Base-by-base conservation (phyloP, 2,329 filamentous ascomycete species). In the Lasiodiplodia hormozganensis region DNA sequence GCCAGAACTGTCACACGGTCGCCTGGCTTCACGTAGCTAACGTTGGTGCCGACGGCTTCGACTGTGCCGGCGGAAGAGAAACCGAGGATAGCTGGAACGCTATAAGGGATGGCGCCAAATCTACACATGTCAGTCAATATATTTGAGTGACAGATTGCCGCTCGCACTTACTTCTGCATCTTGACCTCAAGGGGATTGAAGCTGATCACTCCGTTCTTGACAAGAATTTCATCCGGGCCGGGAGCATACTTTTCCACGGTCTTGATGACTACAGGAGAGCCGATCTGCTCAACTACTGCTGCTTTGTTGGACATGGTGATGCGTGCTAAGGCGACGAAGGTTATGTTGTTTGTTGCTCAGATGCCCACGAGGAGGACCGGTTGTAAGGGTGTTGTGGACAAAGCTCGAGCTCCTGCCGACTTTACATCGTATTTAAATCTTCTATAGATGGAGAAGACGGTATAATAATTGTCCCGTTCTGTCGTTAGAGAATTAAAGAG, bases 171-270 rank as follows among this genome's bases (percentile, higher is more conserved):
- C 58, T 74, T 77, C 36, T 76, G 69, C n/a, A 75, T 62, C 14
- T 76, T 77, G 14, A 72, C 73, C 47, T 81, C 75, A 58, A 77
- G 67, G 2, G 76, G 76, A 36, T 76, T 74, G 12, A 78, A 72
- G 8, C 71, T 73, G 16, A 78, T 73, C 38, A 72, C 71, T 25
- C 69, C 69, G 53, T 73, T 72, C 64, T 77, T 74, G 60, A 78
- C 70, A 16, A 77, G 69, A 4, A 72, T 51, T 51, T 72, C 70
- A 28, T 68, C 60, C 14, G 65, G 56, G 21, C 62, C 65, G 4
- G 71, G 71, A 10, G n/a, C 23, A 21, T 56, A 56, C 18, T 36
- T 56, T 36, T 56, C 52, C 52, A 56, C 52, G 6, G 52, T 36
- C 52, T 56, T 56, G 52, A 56, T 56, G 52, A 56, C 52, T 3